A percentile compares a stretch with the other conserved stretches of the same genome.
Evolutionary conservation across 2,329 filamentous ascomycete genomes (phyloP).

Genomic region (Fusarium sp.): DNA sequence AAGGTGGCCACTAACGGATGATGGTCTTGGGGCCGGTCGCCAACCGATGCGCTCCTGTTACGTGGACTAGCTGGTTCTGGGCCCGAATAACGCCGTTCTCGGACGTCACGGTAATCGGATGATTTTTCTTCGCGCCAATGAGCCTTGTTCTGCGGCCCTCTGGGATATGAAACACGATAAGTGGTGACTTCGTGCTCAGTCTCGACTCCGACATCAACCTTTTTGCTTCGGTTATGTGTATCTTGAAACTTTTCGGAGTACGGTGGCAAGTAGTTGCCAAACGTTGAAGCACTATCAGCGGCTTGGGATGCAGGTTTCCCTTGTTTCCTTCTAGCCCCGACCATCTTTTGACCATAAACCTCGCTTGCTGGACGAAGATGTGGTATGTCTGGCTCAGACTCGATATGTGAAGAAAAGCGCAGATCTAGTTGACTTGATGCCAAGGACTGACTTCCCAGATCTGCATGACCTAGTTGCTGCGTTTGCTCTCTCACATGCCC

Average conservation of each 20-base stretch:
- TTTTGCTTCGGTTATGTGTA: neutral
- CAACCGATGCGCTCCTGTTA: constrained; percentile 32
- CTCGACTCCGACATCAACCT: neutral
- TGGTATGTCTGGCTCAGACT: constrained; percentile 24
- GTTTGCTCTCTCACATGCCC: neutral
- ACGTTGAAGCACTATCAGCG: neutral
- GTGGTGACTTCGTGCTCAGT: neutral
- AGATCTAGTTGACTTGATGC: neutral
- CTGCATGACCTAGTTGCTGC: neutral
- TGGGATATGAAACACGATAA: neutral
- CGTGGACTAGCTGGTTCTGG: neutral
- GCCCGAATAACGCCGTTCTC: constrained; percentile 20
- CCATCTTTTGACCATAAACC: constrained; percentile 43
- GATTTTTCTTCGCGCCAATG: constrained; percentile 10
- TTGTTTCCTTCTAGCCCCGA: neutral
- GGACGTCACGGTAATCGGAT: constrained; percentile 29
- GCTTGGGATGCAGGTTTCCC: neutral
- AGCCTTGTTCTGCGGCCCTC: neutral
- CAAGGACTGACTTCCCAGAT: neutral
- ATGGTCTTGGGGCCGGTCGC: constrained; percentile 17
- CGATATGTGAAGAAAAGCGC: neutral
- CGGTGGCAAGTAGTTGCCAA: neutral
- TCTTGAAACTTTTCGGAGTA: neutral
- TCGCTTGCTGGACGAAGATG: constrained; percentile 41
- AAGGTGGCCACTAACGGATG: neutral